phyloP scores from a whole-genome alignment of 192 early-diverging fungal species.

The Phlyctochytrium planicorne region DNA sequence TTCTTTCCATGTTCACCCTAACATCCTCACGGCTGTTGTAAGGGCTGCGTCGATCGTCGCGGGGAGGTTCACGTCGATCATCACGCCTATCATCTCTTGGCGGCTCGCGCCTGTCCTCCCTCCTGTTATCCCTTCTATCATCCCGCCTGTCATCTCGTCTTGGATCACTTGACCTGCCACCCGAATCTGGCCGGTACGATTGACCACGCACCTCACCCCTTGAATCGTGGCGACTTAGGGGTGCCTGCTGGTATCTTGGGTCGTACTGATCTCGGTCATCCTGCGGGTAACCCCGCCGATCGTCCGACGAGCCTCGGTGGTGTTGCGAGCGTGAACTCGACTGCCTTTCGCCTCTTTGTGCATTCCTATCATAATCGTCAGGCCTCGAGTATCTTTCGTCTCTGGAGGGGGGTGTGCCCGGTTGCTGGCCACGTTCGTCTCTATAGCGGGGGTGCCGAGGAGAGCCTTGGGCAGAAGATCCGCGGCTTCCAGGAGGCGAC shows the following conservation, averaged over 20 bases:
- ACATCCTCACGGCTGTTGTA: background rate
- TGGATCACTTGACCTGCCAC: background rate
- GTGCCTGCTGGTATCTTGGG: too few relatives aligned
- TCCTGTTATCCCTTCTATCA: slow-evolving; percentile 3
- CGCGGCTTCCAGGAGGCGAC: too few relatives aligned
- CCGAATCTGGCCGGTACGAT: background rate
- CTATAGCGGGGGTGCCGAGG: too few relatives aligned
- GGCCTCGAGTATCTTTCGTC: too few relatives aligned
- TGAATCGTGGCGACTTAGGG: too few relatives aligned
- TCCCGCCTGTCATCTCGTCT: background rate
- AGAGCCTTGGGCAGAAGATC: too few relatives aligned
- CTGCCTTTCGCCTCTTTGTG: background rate
- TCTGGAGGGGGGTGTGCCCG: too few relatives aligned
- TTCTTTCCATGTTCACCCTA: background rate
- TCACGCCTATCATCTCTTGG: slow-evolving; percentile 5
- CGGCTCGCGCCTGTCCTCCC: slow-evolving; percentile 1
- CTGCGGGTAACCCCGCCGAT: background rate
- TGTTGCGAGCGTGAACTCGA: too few relatives aligned
- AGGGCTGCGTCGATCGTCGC: background rate
- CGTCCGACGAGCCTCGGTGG: background rate
- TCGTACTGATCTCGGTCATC: slow-evolving; percentile 7
- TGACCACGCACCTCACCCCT: background rate
- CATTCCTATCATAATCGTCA: too few relatives aligned
- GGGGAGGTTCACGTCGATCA: background rate
- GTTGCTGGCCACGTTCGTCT: too few relatives aligned